Evolutionary conservation across 345 rosid species (phyloP).

Genomic region (Eucalyptus lansdowneana): DNA sequence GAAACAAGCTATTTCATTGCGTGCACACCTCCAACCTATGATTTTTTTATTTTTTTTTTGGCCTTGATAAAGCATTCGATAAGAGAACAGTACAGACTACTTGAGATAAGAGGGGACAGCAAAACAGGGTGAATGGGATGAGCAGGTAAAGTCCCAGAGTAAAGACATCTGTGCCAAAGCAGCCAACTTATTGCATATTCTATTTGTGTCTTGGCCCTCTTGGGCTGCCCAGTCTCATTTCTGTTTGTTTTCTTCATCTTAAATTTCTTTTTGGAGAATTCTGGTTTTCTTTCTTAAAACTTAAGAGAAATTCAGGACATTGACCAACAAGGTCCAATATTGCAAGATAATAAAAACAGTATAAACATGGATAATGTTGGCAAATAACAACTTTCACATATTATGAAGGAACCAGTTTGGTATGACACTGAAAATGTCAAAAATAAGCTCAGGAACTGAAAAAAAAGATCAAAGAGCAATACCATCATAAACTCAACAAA

Average conservation of each 20-base stretch:
- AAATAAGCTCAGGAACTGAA: background rate
- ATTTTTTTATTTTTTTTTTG: background rate
- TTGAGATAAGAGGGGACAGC: background rate
- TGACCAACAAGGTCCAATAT: background rate
- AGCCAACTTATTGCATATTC: background rate
- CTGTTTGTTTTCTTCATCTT: background rate
- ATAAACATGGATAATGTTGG: background rate
- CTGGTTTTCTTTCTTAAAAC: background rate
- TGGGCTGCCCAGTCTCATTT: background rate
- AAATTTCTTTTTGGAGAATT: background rate
- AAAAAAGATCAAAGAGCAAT: background rate
- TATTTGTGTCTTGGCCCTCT: background rate
- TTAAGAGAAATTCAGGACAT: background rate
- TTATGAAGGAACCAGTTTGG: background rate
- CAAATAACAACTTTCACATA: background rate
- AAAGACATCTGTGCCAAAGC: background rate
- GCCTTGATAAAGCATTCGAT: background rate
- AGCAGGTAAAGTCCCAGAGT: background rate
- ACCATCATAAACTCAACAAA: slow-evolving; percentile 89
- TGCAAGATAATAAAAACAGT: background rate
- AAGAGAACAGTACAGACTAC: background rate
- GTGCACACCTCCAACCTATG: background rate
- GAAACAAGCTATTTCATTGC: background rate
- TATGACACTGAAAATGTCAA: background rate
- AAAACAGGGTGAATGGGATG: background rate